These are phyloP conservation scores for Arbutus unedo DNA, from an alignment of 148 eudicot genomes.

Conservation along the genomic window DNA sequence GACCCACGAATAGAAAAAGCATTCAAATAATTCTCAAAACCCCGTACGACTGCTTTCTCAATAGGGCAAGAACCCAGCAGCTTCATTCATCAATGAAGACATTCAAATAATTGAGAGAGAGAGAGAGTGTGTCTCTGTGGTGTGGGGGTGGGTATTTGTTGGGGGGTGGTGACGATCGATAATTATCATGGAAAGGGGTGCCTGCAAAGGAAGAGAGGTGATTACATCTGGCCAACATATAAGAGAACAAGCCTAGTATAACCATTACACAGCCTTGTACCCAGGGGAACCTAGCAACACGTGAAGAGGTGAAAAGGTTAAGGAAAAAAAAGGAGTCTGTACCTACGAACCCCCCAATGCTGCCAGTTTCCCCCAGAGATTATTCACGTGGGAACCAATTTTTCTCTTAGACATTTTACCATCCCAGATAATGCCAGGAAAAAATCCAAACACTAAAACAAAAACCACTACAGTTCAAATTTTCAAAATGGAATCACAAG, in stretches of 20 bases:
- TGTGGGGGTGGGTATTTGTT: too few species aligned
- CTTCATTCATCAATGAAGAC: background rate
- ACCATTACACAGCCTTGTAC: background rate
- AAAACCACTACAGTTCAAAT: conserved; percentile 1
- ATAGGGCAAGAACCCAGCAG: conserved; percentile 7
- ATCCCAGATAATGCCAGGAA: background rate
- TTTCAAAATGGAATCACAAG: conserved; percentile 4
- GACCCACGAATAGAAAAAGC: conserved; percentile 4
- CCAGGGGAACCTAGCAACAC: conserved; percentile 22
- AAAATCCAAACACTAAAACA: conserved; percentile 19
- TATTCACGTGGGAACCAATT: conserved; percentile 28
- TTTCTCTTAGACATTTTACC: background rate
- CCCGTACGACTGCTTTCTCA: conserved; percentile 7
- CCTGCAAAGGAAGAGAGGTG: conserved; percentile 27
- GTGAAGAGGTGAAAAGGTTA: conserved; percentile 29
- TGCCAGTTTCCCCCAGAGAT: conserved; percentile 22
- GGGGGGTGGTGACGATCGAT: background rate
- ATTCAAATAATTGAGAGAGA: conserved; percentile 27
- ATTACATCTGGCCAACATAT: conserved; percentile 31
- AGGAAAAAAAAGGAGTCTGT: background rate
- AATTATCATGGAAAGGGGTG: conserved; percentile 25
- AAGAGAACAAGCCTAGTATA: conserved; percentile 32
- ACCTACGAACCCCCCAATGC: conserved; percentile 6
- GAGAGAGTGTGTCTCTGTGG: background rate
- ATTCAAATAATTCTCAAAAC: conserved; percentile 9